Evolutionary conservation across 1,284 basidiomycete species (phyloP).

Genomic region (Phenoliferia sp.): DNA sequence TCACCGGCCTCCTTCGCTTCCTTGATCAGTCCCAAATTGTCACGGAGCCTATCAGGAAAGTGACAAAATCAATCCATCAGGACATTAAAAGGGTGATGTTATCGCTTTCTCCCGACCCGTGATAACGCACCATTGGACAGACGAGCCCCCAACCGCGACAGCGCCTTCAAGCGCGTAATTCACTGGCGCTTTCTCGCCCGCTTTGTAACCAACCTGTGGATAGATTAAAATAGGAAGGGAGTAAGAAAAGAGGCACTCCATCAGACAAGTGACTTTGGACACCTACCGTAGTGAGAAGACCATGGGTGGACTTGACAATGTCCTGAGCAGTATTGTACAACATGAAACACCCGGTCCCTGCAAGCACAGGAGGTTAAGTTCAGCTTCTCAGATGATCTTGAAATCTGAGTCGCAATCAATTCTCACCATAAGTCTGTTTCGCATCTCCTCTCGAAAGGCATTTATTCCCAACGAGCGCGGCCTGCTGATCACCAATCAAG

Average conservation of each 20-base stretch:
- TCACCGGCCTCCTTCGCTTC: constrained; percentile 78
- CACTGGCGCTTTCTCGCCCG: constrained; percentile 70
- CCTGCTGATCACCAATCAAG: constrained; percentile 94
- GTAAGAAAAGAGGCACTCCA: no score
- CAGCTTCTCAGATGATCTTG: background rate
- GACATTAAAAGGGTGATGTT: no score
- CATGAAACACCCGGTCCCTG: constrained; percentile 89
- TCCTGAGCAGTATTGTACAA: constrained; percentile 89
- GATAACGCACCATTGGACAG: constrained; percentile 82
- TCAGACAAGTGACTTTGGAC: no score
- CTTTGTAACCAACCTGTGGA: constrained; percentile 78
- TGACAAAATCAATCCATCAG: no score
- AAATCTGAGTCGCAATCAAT: background rate
- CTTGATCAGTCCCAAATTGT: constrained; percentile 78
- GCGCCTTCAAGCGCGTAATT: constrained; percentile 92
- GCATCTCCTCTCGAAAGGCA: constrained; percentile 56
- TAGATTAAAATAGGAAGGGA: background rate
- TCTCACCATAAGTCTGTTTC: constrained; percentile 42
- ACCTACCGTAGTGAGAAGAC: constrained; percentile 77
- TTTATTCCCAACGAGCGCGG: constrained; percentile 93
- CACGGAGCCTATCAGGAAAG: constrained; percentile 59
- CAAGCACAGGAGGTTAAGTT: background rate
- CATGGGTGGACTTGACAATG: constrained; percentile 77
- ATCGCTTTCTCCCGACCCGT: background rate
- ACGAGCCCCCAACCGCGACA: constrained; percentile 90